These are phyloP conservation scores for Monilinia vaccinii-corymbosi DNA, from an alignment of 2,329 filamentous ascomycete species.

Conservation along the genomic window DNA sequence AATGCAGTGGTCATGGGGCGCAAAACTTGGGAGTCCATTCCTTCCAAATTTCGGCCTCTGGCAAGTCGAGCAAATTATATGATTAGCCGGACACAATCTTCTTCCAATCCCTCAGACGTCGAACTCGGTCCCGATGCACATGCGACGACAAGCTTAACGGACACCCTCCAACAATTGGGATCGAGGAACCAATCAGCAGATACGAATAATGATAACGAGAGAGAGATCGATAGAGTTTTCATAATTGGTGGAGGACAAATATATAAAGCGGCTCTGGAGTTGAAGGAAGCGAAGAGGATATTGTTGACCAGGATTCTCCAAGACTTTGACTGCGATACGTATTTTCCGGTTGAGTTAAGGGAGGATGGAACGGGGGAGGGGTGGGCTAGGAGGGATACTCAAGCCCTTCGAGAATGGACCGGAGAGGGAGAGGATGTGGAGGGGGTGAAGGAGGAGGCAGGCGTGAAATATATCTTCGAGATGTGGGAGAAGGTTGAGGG, in stretches of 20 bases:
- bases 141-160: background rate
- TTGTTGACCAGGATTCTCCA: slow-evolving; percentile 59
- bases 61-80: slow-evolving; percentile 75
- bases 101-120: background rate
- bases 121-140: background rate
- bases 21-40: slow-evolving; percentile 93
- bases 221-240: slow-evolving; percentile 37
- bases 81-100: slow-evolving; percentile 44
- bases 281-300: slow-evolving; percentile 50
- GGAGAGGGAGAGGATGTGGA: slow-evolving; percentile 50
- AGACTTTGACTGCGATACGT: slow-evolving; percentile 70
- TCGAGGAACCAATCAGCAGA: background rate
- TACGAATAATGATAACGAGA: background rate
- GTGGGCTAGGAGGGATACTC: slow-evolving; percentile 47
- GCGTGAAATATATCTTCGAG: slow-evolving; percentile 59
- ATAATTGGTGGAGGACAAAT: slow-evolving; percentile 87
- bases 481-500: slow-evolving; percentile 53
- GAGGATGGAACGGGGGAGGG: slow-evolving; percentile 27
- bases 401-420: slow-evolving; percentile 51
- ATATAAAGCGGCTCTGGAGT: slow-evolving; percentile 60
- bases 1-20: slow-evolving; percentile 95
- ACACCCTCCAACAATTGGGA: background rate
- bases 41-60: slow-evolving; percentile 67
- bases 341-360: slow-evolving; percentile 53
- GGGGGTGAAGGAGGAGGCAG: slow-evolving; percentile 52